phyloP scores from a whole-genome alignment of 2,329 filamentous ascomycete species.

The Rhynchosporium graminicola region DNA sequence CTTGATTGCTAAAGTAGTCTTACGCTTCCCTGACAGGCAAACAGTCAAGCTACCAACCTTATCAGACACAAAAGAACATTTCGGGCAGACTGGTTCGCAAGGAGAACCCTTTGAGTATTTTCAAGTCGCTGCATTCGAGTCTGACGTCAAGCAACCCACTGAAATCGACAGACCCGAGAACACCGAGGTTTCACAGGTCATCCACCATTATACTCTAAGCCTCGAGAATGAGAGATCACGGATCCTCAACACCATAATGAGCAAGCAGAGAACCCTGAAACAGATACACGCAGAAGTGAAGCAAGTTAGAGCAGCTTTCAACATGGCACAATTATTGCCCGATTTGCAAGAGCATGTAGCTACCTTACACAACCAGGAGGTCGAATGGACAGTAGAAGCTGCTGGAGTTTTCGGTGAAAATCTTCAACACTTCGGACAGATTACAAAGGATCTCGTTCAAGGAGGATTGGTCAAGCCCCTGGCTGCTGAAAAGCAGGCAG shows the following conservation, averaged over 20 bases:
- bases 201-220: background rate
- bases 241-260: background rate
- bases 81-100: no score
- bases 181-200: no score
- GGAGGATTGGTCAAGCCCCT: background rate
- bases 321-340: background rate
- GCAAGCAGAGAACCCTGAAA: background rate
- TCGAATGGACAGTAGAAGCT: background rate
- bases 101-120: no score
- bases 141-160: no score
- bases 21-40: no score
- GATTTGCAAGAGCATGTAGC: background rate
- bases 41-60: no score
- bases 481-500: background rate
- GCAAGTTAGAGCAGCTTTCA: background rate
- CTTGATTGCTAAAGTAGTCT: background rate
- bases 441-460: background rate
- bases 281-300: background rate
- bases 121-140: no score
- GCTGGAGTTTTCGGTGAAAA: background rate
- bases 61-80: no score
- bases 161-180: background rate
- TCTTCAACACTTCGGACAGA: background rate
- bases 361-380: background rate
- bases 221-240: background rate